phyloP scores from a whole-genome alignment of 208 protist species.

The Leishmania martiniquensis region DNA sequence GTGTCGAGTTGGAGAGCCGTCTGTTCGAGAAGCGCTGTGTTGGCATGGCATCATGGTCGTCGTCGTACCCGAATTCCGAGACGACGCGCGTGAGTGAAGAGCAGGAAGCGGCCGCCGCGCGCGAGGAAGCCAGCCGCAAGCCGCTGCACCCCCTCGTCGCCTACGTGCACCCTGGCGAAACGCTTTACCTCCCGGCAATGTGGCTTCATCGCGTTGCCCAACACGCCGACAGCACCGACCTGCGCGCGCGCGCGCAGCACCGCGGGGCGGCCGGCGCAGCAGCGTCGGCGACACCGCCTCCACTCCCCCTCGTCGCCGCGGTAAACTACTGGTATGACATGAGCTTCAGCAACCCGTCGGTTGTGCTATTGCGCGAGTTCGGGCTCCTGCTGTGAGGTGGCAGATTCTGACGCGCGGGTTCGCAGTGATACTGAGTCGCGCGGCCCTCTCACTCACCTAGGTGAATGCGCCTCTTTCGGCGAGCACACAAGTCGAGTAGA shows the following conservation, averaged over 20 bases:
- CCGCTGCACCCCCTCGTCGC: slow-evolving; percentile 73
- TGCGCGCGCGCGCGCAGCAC: slow-evolving; percentile 32
- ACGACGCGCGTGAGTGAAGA: neutral
- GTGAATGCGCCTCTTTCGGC: neutral
- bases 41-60: neutral
- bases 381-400: slow-evolving; percentile 67
- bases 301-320: slow-evolving; percentile 82
- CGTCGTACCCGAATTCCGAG: neutral
- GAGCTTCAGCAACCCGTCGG: slow-evolving; percentile 82
- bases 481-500: too few relatives aligned
- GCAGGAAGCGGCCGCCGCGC: slow-evolving; percentile 7
- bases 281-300: slow-evolving; percentile 1
- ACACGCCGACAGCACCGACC: slow-evolving; percentile 68
- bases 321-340: slow-evolving; percentile 96
- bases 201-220: slow-evolving; percentile 93
- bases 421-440: neutral
- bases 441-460: neutral
- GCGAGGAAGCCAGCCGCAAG: slow-evolving; percentile 21
- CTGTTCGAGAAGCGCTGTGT: slow-evolving; percentile 35
- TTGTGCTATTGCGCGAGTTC: slow-evolving; percentile 85
- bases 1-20: slow-evolving; percentile 22
- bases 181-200: slow-evolving; percentile 90
- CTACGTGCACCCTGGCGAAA: slow-evolving; percentile 83
- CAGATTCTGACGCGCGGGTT: neutral
- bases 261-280: slow-evolving; percentile 1